Evolutionary conservation across 345 rosid genomes (phyloP).

Genomic region (Lumnitzera littorea): DNA sequence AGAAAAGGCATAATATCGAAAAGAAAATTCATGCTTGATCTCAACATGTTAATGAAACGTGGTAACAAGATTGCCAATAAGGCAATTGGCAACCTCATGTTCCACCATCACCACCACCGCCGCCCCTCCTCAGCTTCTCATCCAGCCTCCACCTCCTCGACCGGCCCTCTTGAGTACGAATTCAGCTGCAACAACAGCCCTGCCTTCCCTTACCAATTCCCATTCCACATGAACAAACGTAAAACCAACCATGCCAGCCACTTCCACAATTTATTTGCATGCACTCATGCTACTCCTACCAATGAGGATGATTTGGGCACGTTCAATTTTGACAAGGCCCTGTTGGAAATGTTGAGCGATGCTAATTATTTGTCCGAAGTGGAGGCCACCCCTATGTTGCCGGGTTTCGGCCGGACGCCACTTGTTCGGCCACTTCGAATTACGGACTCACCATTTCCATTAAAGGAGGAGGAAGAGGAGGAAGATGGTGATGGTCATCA

Average conservation of each 20-base stretch:
- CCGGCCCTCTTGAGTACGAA: slow-evolving; percentile 49
- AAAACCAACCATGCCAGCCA: slow-evolving; percentile 27
- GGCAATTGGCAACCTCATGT: slow-evolving; percentile 52
- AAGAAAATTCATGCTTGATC: slow-evolving; percentile 56
- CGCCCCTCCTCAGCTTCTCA: background rate
- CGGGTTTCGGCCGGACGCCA: slow-evolving; percentile 81
- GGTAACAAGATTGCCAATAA: slow-evolving; percentile 60
- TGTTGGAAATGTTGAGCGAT: slow-evolving; percentile 51
- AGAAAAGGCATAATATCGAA: slow-evolving; percentile 49
- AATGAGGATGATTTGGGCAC: slow-evolving; percentile 38
- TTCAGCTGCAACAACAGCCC: slow-evolving; percentile 97
- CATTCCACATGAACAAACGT: slow-evolving; percentile 10
- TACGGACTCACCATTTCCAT: slow-evolving; percentile 92
- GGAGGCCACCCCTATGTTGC: slow-evolving; percentile 66
- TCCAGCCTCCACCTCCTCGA: slow-evolving; percentile 6
- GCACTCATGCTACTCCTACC: slow-evolving; percentile 58
- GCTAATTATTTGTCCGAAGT: slow-evolving; percentile 15
- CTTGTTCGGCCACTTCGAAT: slow-evolving; percentile 70
- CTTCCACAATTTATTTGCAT: slow-evolving; percentile 35
- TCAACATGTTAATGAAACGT: slow-evolving; percentile 68
- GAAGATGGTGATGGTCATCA: slow-evolving; percentile 40
- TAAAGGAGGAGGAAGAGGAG: slow-evolving; percentile 45
- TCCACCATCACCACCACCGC: slow-evolving; percentile 45
- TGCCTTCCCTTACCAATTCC: slow-evolving; percentile 36
- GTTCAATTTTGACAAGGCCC: slow-evolving; percentile 36